phyloP scores from a whole-genome alignment of 2,329 filamentous ascomycete species.

The Fusarium praegraminearum region DNA sequence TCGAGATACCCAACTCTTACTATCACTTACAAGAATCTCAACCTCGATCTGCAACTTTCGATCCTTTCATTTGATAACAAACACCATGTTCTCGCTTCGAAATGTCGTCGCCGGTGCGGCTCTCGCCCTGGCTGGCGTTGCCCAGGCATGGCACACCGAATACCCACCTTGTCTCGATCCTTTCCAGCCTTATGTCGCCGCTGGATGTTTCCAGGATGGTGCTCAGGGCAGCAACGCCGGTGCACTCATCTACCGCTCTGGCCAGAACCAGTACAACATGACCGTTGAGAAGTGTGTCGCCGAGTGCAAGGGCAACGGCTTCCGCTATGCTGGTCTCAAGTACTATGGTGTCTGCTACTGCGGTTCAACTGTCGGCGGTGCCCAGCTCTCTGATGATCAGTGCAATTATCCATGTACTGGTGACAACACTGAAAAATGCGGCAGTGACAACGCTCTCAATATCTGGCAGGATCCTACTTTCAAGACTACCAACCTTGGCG shows the following conservation, averaged over 20 bases:
- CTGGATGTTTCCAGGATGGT: slow-evolving; percentile 61
- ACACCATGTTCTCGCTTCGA: slow-evolving; percentile 41
- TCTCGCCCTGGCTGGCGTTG: slow-evolving; percentile 53
- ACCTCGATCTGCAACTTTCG: slow-evolving; percentile 27
- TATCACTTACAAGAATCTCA: slow-evolving; percentile 17
- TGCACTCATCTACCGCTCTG: slow-evolving; percentile 59
- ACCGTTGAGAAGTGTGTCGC: slow-evolving; percentile 62
- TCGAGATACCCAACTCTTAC: slow-evolving; percentile 13
- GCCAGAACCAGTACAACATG: slow-evolving; percentile 55
- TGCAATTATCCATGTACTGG: slow-evolving; percentile 69
- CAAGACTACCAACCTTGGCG: slow-evolving; percentile 51
- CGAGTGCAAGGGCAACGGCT: slow-evolving; percentile 65
- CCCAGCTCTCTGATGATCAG: slow-evolving; percentile 62
- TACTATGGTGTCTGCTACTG: slow-evolving; percentile 67
- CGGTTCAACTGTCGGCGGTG: slow-evolving; percentile 63
- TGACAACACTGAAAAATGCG: slow-evolving; percentile 60
- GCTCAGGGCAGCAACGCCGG: slow-evolving; percentile 48
- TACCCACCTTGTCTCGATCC: slow-evolving; percentile 59
- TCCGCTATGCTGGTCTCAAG: slow-evolving; percentile 63
- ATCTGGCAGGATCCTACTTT: slow-evolving; percentile 64
- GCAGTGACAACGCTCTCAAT: slow-evolving; percentile 61
- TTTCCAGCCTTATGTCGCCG: slow-evolving; percentile 62
- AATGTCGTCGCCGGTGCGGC: slow-evolving; percentile 54
- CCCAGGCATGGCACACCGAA: slow-evolving; percentile 58
- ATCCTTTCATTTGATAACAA: slow-evolving; percentile 28